These are phyloP conservation scores for Hypoxylon sp. DNA, from an alignment of 2,329 filamentous ascomycete genomes.

Conservation along the genomic window DNA sequence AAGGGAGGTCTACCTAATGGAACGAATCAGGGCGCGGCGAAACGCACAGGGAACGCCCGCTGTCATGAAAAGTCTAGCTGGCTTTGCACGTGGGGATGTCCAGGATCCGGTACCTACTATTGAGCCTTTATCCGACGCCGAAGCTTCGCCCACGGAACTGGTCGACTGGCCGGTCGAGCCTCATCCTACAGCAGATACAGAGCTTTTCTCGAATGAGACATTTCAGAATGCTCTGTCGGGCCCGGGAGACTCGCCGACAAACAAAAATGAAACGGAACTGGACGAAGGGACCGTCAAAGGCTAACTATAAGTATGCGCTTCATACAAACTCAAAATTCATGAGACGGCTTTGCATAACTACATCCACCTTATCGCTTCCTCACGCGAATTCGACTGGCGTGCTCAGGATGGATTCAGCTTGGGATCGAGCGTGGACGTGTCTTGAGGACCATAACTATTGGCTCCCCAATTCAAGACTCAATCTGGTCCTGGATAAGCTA, in stretches of 20 bases:
- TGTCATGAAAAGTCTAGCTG: conserved; percentile 47
- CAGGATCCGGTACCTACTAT: background rate
- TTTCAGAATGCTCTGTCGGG: background rate
- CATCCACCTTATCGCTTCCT: background rate
- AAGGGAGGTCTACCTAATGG: conserved; percentile 39
- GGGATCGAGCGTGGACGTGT: background rate
- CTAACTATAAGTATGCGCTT: background rate
- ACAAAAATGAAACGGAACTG: background rate
- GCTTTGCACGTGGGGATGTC: conserved; percentile 39
- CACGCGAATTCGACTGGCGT: background rate
- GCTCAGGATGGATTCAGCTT: background rate
- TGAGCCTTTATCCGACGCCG: background rate
- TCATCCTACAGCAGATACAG: background rate
- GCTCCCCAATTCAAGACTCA: background rate
- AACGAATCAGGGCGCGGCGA: conserved; percentile 43
- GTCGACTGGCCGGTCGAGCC: background rate
- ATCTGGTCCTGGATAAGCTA: background rate
- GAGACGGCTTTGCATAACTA: background rate
- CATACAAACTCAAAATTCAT: background rate
- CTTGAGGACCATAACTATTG: background rate
- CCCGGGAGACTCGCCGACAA: background rate
- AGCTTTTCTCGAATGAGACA: background rate
- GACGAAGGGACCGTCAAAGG: background rate
- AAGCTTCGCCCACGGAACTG: background rate
- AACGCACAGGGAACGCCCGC: conserved; percentile 39